Percentiles rank a stretch among this genome's conserved stretches.
Conservation (phyloP, 345 rosid species). For the Lumnitzera littorea region DNA sequence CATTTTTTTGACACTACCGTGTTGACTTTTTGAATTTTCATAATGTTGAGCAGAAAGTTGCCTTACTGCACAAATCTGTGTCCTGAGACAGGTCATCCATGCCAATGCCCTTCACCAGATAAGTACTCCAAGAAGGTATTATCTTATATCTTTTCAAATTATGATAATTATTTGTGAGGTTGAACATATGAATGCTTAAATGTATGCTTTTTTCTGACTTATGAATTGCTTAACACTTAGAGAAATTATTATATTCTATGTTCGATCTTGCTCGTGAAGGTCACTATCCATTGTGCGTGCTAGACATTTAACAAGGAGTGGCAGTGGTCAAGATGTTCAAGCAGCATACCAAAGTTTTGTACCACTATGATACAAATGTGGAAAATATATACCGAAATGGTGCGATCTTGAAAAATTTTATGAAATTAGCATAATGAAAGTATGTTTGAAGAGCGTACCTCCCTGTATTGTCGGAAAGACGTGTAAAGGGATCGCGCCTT, state of each 20-base stretch:
- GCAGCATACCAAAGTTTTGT: slow-evolving; percentile 53
- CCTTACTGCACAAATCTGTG: slow-evolving; percentile 83
- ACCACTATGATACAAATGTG: too few species aligned
- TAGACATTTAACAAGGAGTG: slow-evolving; percentile 79
- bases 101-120: slow-evolving; percentile 70
- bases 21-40: neutral
- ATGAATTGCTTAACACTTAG: neutral
- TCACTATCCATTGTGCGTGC: slow-evolving; percentile 74
- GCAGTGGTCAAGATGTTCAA: slow-evolving; percentile 86
- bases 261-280: slow-evolving; percentile 28
- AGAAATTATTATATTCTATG: slow-evolving; percentile 6
- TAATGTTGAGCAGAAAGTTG: slow-evolving; percentile 53
- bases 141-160: neutral
- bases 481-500: too few species aligned
- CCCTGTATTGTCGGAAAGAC: too few species aligned
- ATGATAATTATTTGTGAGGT: too few species aligned
- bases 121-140: slow-evolving; percentile 72
- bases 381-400: too few species aligned
- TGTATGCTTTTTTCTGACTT: too few species aligned
- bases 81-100: slow-evolving; percentile 78
- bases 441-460: too few species aligned
- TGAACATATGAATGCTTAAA: too few species aligned
- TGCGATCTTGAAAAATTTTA: too few species aligned
- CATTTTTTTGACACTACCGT: neutral
- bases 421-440: too few species aligned